These are phyloP conservation scores for Fistulinella cinereoalba DNA, from an alignment of 1,284 basidiomycete species.

Conservation along the genomic window DNA sequence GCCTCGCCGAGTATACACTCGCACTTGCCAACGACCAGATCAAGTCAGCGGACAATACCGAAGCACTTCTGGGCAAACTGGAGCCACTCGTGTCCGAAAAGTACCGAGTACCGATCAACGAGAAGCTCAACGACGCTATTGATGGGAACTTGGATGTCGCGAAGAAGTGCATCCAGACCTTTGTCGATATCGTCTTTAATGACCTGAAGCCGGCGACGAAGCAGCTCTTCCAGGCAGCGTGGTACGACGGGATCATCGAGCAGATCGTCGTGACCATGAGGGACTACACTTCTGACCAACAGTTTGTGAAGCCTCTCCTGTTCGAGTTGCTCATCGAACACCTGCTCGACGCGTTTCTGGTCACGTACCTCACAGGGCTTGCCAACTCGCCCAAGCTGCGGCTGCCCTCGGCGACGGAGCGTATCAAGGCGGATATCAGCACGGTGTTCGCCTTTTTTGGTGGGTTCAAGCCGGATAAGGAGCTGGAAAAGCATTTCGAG, in stretches of 20 bases:
- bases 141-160: conserved; percentile 98
- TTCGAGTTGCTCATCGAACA: conserved; percentile 94
- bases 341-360: conserved; percentile 87
- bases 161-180: conserved; percentile 91
- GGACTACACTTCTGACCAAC: conserved; percentile 91
- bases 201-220: conserved; percentile 90
- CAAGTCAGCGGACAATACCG: conserved; percentile 92
- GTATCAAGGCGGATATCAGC: conserved; percentile 80
- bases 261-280: conserved; percentile 94
- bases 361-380: conserved; percentile 87
- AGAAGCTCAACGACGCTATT: conserved; percentile 91
- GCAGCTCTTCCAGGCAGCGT: conserved; percentile 78
- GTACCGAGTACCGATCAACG: conserved; percentile 81
- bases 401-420: conserved; percentile 81
- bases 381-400: conserved; percentile 83
- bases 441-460: conserved; percentile 81
- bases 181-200: conserved; percentile 95
- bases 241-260: conserved; percentile 85
- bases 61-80: conserved; percentile 80
- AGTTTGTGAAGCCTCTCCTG: conserved; percentile 87
- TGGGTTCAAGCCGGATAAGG: conserved; percentile 74
- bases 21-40: conserved; percentile 99
- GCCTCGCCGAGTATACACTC: conserved; percentile 94
- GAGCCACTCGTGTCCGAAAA: conserved; percentile 93
- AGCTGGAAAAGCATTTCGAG: conserved; percentile 82